Base-by-base conservation (phyloP, 164 flowering plant species). In the Magnolia kwangsiensis region DNA sequence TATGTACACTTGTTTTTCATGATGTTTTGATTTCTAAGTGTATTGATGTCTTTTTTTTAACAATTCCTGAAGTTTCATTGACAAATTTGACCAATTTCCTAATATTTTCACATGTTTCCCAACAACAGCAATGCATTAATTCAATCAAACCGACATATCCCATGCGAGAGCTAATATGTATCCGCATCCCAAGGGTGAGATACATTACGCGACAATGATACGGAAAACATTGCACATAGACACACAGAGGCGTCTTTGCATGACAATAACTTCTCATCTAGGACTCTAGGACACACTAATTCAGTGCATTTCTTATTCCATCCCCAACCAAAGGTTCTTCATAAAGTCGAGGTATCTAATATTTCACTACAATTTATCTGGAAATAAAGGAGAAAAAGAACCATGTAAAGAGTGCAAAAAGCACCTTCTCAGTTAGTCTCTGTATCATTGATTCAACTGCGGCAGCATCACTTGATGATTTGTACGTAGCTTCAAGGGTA, bases 401-500 rank as follows among this genome's bases (percentile, higher is more conserved):
- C 24, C 8, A 63, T 9, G 63, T 29, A 20, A 2, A 45, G 5
- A 61, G 7, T 21, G 16, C 49, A 50, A 19, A 75, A 5, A 20
- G 21, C 9, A 92, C 99, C 98, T 85, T 92, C 69, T 92, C 95
- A 29, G 93, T 94, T 68, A 94, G 93, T 78, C 78, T 89, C 61
- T 87, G 74, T 63, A 96, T 94, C 95, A 90, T 91, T 74, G 90
- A 83, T 80, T 92, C 98, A 68, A 96, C 98, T 72, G 97, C 89
- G 76, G 89, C 87, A 83, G 99, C 99, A 87, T 90, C 99, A 67
- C 90, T 90, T 19, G 98, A 95, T 75, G 96, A 87, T 81, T 89
- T 92, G 81, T 91, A 96, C n/a, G 99, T 94, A 74, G 97, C 92
- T 87, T 96, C 99, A 79, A 96, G 98, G 61, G 99, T 96, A 63